These are phyloP conservation scores for Alternaria infectoria DNA, from an alignment of 2,329 filamentous ascomycete species.

Conservation along the genomic window DNA sequence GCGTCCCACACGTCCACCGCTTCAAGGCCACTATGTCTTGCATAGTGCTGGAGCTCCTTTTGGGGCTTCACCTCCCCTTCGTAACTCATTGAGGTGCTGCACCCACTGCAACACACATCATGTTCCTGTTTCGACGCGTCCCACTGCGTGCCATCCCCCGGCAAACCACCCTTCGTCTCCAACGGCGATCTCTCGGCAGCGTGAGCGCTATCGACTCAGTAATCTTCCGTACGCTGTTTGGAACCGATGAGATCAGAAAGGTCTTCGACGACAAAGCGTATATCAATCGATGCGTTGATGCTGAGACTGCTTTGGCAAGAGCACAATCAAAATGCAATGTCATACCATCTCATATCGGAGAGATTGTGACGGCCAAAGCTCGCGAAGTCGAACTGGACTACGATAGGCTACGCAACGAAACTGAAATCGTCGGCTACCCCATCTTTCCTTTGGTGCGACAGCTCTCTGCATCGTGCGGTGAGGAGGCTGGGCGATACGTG, in stretches of 20 bases:
- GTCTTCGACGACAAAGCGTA: slow-evolving; percentile 60
- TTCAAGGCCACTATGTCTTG: slow-evolving; percentile 14
- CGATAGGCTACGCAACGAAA: slow-evolving; percentile 53
- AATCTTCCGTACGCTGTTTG: slow-evolving; percentile 60
- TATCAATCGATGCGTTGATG: slow-evolving; percentile 57
- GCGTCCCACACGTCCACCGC: slow-evolving; percentile 26
- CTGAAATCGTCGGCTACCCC: slow-evolving; percentile 63
- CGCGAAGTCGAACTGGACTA: slow-evolving; percentile 49
- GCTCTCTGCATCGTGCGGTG: slow-evolving; percentile 48
- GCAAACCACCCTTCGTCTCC: slow-evolving; percentile 17
- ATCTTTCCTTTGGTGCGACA: slow-evolving; percentile 60
- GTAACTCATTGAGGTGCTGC: slow-evolving; percentile 6
- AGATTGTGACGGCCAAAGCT: slow-evolving; percentile 39
- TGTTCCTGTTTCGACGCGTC: slow-evolving; percentile 38
- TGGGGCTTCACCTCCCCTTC: slow-evolving; percentile 7
- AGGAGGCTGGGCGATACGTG: slow-evolving; percentile 54
- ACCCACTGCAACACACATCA: slow-evolving; percentile 20
- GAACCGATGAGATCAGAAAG: slow-evolving; percentile 59
- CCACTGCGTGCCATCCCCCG: slow-evolving; percentile 27
- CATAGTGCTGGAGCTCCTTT: slow-evolving; percentile 11
- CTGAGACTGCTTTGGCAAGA: slow-evolving; percentile 59
- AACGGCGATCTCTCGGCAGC: slow-evolving; percentile 37
- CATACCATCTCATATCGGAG: slow-evolving; percentile 53
- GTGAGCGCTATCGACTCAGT: slow-evolving; percentile 56
- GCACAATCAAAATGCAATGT: slow-evolving; percentile 58